Evolutionary conservation across 1,284 basidiomycete genomes (phyloP).

Genomic region (Pseudozyma hubeiensis): DNA sequence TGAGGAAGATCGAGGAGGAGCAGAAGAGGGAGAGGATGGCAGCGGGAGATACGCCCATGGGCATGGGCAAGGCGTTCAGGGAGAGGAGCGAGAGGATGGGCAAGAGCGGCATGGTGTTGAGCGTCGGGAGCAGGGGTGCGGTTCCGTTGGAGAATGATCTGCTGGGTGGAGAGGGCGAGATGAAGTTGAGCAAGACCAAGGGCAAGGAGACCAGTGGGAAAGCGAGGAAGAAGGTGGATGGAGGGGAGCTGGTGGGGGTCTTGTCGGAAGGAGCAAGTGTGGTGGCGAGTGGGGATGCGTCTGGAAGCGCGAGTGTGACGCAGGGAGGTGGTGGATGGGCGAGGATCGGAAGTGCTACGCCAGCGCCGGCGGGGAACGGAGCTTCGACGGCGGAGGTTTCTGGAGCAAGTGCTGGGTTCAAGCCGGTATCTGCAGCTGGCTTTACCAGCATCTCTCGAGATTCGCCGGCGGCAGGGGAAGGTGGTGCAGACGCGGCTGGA

Average conservation of each 20-base stretch:
- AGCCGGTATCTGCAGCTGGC: conserved; percentile 9
- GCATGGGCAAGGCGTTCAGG: conserved; percentile 64
- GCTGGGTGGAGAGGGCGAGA: conserved; percentile 33
- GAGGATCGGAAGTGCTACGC: conserved; percentile 40
- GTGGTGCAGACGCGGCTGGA: not conserved
- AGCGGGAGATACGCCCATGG: conserved; percentile 65
- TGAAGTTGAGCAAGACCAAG: conserved; percentile 32
- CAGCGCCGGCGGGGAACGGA: conserved; percentile 6
- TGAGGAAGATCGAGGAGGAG: conserved; percentile 64
- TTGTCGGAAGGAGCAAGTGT: conserved; percentile 8
- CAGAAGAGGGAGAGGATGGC: conserved; percentile 63
- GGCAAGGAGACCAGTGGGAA: not conserved
- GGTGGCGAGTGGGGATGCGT: conserved; percentile 11
- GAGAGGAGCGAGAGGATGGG: conserved; percentile 62
- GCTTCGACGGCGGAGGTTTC: not conserved
- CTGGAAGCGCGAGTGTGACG: conserved; percentile 4
- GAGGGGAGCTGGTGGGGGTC: conserved; percentile 13
- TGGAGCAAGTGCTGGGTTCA: conserved; percentile 13
- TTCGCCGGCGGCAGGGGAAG: conserved; percentile 8
- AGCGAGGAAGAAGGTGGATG: conserved; percentile 13
- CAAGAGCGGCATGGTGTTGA: conserved; percentile 67
- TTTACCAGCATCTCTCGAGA: not conserved
- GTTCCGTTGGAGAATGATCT: conserved; percentile 64
- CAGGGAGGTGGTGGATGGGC: conserved; percentile 41
- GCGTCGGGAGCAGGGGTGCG: conserved; percentile 60